phyloP scores from a whole-genome alignment of 2,329 filamentous ascomycete genomes.

The Cordyceps cicadae region DNA sequence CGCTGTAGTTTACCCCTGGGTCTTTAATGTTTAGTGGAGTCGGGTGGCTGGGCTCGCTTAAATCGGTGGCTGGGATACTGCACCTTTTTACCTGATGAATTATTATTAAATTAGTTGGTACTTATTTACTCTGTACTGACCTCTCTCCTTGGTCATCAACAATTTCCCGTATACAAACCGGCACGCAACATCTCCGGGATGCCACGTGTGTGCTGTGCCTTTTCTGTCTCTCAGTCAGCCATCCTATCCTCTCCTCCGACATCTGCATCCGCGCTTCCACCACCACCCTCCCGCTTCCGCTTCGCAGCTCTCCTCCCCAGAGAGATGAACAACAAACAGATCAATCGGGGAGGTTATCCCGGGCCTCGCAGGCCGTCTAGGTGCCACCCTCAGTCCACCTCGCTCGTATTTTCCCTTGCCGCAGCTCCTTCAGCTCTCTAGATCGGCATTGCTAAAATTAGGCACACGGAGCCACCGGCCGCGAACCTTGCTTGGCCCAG shows the following conservation, averaged over 20 bases:
- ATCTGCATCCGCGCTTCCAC: background rate
- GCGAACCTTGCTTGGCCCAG: background rate
- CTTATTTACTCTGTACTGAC: no score
- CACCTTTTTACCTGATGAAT: background rate
- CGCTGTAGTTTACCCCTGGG: background rate
- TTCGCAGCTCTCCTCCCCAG: no score
- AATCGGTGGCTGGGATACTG: conserved; percentile 2
- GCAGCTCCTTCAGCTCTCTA: conserved; percentile 9
- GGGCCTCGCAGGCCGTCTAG: no score
- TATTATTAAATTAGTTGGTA: no score
- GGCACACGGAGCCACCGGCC: background rate
- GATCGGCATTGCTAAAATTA: background rate
- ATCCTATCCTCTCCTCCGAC: background rate
- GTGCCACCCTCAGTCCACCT: no score
- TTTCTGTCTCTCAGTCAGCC: background rate
- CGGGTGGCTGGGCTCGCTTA: conserved; percentile 1
- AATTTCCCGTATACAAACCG: background rate
- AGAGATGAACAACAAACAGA: no score
- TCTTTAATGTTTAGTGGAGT: background rate
- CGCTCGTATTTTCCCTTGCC: background rate
- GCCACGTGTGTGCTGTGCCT: background rate
- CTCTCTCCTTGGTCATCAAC: background rate
- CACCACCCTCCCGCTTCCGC: background rate
- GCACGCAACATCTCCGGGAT: background rate
- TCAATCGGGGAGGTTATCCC: no score